These are phyloP conservation scores for Metschnikowia gelsemii DNA, from an alignment of 805 yeast species.

Conservation along the genomic window DNA sequence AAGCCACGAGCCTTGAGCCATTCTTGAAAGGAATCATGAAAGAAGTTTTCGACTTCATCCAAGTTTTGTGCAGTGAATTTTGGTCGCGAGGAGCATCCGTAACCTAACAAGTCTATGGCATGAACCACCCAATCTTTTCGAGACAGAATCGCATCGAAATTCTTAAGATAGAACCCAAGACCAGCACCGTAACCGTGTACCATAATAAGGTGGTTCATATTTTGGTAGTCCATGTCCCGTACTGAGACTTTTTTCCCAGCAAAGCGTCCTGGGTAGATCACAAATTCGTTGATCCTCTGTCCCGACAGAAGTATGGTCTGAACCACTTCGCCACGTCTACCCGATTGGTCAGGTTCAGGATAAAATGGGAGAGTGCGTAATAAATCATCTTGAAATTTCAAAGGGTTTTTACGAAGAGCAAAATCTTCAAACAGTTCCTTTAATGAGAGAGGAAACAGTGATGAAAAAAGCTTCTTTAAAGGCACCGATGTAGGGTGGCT, in stretches of 20 bases:
- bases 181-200: slow-evolving; percentile 49
- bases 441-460: slow-evolving; percentile 57
- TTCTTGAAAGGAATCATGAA: slow-evolving; percentile 58
- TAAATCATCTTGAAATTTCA: slow-evolving; percentile 47
- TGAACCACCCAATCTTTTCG: slow-evolving; percentile 66
- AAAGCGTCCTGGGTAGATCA: slow-evolving; percentile 27
- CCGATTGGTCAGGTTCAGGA: slow-evolving; percentile 33
- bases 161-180: slow-evolving; percentile 43
- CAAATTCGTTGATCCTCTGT: slow-evolving; percentile 41
- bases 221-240: slow-evolving; percentile 3
- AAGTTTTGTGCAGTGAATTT: slow-evolving; percentile 47
- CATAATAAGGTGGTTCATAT: slow-evolving; percentile 36
- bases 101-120: slow-evolving; percentile 86
- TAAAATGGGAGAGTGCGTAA: slow-evolving; percentile 47
- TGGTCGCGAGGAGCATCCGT: slow-evolving; percentile 86
- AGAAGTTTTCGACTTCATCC: slow-evolving; percentile 56
- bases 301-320: slow-evolving; percentile 33
- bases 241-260: neutral
- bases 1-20: slow-evolving; percentile 60
- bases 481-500: slow-evolving; percentile 73
- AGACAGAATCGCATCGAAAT: slow-evolving; percentile 29
- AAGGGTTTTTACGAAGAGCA: slow-evolving; percentile 34
- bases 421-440: slow-evolving; percentile 56
- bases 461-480: slow-evolving; percentile 49
- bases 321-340: slow-evolving; percentile 32